Evolutionary conservation across 495 filamentous ascomycete genomes (phyloP).

Genomic region (Trichoderma reesei): DNA sequence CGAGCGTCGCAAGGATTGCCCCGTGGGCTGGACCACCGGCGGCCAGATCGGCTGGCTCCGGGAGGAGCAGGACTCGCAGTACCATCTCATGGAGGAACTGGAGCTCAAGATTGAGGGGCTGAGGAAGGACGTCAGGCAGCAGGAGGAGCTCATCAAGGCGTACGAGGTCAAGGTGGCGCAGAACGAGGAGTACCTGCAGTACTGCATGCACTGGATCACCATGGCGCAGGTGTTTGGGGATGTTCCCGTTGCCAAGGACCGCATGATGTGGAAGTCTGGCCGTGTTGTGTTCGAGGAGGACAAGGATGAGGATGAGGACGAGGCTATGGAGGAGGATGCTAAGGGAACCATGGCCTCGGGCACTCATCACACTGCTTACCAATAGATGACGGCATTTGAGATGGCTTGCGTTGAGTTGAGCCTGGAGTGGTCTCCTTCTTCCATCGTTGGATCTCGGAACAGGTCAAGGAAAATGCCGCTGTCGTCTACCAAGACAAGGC

Average conservation of each 20-base stretch:
- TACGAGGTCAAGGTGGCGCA: neutral
- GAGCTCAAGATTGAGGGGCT: neutral
- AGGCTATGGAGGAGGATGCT: neutral
- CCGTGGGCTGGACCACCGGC: neutral
- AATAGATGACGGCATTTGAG: neutral
- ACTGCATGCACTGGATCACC: constrained; percentile 6
- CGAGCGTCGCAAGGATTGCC: too few species aligned
- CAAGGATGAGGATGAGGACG: neutral
- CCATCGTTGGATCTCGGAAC: too few species aligned
- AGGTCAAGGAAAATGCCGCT: too few species aligned
- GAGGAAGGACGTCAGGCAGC: neutral
- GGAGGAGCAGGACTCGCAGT: neutral
- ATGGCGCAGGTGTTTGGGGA: neutral
- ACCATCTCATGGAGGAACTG: neutral
- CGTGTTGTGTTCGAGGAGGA: neutral
- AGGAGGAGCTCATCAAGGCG: neutral
- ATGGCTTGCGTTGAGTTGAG: neutral
- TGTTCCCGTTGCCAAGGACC: constrained; percentile 1
- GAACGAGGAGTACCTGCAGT: neutral
- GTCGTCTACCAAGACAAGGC: too few species aligned
- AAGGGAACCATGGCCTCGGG: neutral
- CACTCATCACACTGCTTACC: neutral
- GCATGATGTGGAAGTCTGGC: neutral
- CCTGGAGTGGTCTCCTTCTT: too few species aligned
- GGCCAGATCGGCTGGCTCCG: neutral